phyloP scores from a whole-genome alignment of 2,329 filamentous ascomycete species.

The Aspergillus sp. region DNA sequence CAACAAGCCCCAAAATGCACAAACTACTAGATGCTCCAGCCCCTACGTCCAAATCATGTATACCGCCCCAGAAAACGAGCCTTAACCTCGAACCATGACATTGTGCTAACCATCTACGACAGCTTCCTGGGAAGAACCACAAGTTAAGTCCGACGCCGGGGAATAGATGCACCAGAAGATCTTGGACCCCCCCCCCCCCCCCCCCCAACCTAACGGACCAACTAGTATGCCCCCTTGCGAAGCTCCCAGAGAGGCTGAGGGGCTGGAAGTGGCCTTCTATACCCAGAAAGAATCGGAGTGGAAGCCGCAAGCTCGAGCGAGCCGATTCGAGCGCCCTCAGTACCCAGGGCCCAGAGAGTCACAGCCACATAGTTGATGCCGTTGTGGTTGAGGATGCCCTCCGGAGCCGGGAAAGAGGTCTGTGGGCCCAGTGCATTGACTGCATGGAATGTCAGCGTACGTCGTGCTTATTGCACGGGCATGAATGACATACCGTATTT shows the following conservation, averaged over 20 bases:
- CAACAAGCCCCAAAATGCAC: too few relatives aligned
- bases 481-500: slow-evolving; percentile 39
- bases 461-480: neutral
- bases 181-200: too few relatives aligned
- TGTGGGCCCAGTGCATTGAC: slow-evolving; percentile 54
- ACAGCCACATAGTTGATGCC: slow-evolving; percentile 26
- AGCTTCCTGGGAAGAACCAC: too few relatives aligned
- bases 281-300: neutral
- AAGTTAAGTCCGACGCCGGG: neutral
- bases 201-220: too few relatives aligned
- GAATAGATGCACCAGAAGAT: neutral
- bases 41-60: too few relatives aligned
- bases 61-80: too few relatives aligned
- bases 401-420: slow-evolving; percentile 50
- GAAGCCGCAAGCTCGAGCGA: neutral
- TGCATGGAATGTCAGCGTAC: neutral
- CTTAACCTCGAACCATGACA: too few relatives aligned
- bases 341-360: slow-evolving; percentile 1
- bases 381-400: slow-evolving; percentile 52
- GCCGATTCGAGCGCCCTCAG: neutral
- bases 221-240: neutral
- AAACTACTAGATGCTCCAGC: too few relatives aligned
- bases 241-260: neutral
- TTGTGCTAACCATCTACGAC: too few relatives aligned
- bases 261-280: neutral